Evolutionary conservation across 495 filamentous ascomycete species (phyloP).

Genomic region (Arthonia radiata): DNA sequence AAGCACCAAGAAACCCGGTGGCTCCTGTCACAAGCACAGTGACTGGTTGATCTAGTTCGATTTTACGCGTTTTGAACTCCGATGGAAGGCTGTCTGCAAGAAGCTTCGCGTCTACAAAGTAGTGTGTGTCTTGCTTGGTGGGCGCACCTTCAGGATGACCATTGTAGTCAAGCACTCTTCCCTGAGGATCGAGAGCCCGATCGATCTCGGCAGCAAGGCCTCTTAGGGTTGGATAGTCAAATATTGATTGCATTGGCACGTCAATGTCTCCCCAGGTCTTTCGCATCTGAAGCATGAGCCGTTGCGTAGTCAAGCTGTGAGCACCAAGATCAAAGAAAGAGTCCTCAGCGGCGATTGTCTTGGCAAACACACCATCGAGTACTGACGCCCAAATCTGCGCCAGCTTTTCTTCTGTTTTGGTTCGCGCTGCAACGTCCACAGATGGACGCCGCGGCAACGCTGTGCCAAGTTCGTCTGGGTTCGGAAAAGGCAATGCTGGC

Average conservation of each 20-base stretch:
- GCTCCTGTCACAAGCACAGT: conserved; percentile 73
- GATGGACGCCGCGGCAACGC: conserved; percentile 14
- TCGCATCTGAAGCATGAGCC: conserved; percentile 47
- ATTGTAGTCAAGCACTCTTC: conserved; percentile 10
- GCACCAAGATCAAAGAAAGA: conserved; percentile 78
- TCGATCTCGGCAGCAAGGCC: conserved; percentile 58
- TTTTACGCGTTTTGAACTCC: conserved; percentile 12
- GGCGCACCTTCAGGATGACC: conserved; percentile 7
- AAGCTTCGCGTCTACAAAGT: conserved; percentile 39
- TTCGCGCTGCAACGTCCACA: conserved; percentile 14
- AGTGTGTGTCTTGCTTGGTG: conserved; percentile 26
- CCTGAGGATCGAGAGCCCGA: conserved; percentile 20
- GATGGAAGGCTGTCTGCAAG: conserved; percentile 25
- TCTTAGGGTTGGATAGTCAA: conserved; percentile 46
- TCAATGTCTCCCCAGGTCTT: conserved; percentile 36
- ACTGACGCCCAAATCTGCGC: conserved; percentile 45
- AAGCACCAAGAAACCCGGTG: conserved; percentile 76
- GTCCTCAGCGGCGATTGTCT: conserved; percentile 36
- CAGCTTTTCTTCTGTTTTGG: conserved; percentile 40
- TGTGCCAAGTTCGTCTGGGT: conserved; percentile 34
- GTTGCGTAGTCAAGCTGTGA: conserved; percentile 67
- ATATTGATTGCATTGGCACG: conserved; percentile 53
- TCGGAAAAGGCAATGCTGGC: conserved; percentile 75
- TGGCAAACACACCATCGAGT: conserved; percentile 18
- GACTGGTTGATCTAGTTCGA: conserved; percentile 11